Base-by-base conservation (phyloP, 495 filamentous ascomycete species). In the Staphylotrichum tortipilum region DNA sequence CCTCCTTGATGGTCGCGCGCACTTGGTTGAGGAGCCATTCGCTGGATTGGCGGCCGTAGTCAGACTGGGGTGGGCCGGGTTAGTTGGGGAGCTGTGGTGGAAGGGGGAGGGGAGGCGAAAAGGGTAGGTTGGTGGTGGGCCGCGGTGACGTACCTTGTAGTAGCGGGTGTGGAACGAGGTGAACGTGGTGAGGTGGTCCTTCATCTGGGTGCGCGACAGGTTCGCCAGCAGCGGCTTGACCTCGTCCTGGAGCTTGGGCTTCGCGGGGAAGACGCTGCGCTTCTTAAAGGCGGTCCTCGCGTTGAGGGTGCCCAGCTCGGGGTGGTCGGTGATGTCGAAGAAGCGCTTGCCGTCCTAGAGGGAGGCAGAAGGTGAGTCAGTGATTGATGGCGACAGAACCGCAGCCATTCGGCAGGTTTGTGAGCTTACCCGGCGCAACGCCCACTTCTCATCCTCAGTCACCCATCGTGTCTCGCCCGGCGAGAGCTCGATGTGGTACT, bases 361-460 rank as follows among this genome's bases (percentile, higher is more conserved):
- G 94, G 52, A 29, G 49, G 19, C 42, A 15, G 21, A 29, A 36
- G 51, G 36, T 44, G 17, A 43, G 42, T 3, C 3, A 7, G 15
- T 21, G 6, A 17, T n/a, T 4, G 8, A n/a, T 3, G 5, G 6
- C 14, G 12, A 4, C 8, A 14, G 10, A 14, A 26, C 22, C 18
- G 11, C 3, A 8, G 7, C 10, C 14, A 21, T 28, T n/a, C n/a
- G n/a, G n/a, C n/a, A n/a, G n/a, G n/a, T n/a, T n/a, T n/a, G n/a
- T n/a, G n/a, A 21, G 68, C 82, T 48, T 78, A 95, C 89, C 56
- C 89, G 72, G 65, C 86, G 82, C 52, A 97, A 71, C 55, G 78
- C 80, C 86, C 94, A 95, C 69, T 98, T 98, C 70, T 95, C 82
- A 24, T 95, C 88, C 57, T 98, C 91, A 0, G 86, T 91, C 21